These are phyloP conservation scores for Glutinoglossum americanum DNA, from an alignment of 495 filamentous ascomycete genomes.

Conservation along the genomic window DNA sequence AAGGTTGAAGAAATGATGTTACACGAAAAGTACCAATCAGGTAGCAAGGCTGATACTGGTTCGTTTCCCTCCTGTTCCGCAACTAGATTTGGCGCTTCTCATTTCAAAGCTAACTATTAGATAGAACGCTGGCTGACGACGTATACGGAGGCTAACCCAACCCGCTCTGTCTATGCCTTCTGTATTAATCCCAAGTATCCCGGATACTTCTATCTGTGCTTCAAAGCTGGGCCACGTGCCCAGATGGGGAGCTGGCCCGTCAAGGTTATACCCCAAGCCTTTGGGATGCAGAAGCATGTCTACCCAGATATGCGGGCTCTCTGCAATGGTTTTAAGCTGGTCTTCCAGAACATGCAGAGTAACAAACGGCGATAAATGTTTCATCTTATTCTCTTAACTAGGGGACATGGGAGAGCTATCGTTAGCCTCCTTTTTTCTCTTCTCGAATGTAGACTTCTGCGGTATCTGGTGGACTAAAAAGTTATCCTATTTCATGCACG, in stretches of 20 bases:
- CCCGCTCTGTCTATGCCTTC: constrained; percentile 80
- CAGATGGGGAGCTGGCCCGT: constrained; percentile 62
- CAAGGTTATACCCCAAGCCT: constrained; percentile 74
- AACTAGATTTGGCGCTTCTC: background rate
- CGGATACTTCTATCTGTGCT: constrained; percentile 87
- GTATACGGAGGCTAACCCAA: constrained; percentile 90
- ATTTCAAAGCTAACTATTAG: constrained; percentile 16
- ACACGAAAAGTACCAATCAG: constrained; percentile 74
- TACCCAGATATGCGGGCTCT: constrained; percentile 89
- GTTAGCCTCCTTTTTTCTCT: background rate
- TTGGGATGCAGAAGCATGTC: constrained; percentile 61
- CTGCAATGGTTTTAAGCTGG: constrained; percentile 59
- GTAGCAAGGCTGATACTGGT: constrained; percentile 67
- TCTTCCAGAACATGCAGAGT: constrained; percentile 34
- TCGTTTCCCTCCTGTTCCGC: constrained; percentile 19
- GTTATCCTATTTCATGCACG: background rate
- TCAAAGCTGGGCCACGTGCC: constrained; percentile 66
- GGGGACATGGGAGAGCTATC: background rate
- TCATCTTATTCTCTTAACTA: background rate
- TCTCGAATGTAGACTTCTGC: background rate
- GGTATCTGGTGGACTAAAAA: background rate
- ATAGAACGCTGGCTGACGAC: constrained; percentile 85
- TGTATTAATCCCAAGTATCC: constrained; percentile 80
- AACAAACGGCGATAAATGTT: constrained; percentile 17
- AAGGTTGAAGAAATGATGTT: constrained; percentile 93